Conservation (phyloP, 2,329 filamentous ascomycete species). For the Calycina marina region DNA sequence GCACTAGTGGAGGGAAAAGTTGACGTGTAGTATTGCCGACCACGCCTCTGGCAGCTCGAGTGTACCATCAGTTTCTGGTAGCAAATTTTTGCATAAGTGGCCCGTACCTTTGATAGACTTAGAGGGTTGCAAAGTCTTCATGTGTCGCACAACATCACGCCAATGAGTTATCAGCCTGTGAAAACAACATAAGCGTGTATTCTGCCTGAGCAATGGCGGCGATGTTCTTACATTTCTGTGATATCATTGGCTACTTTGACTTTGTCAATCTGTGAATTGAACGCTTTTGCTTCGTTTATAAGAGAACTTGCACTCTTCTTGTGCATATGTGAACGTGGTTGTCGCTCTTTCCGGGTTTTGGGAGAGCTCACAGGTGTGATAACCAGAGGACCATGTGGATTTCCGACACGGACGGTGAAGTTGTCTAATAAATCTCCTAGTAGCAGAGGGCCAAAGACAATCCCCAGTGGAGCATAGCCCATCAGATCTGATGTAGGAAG, state of each 20-base stretch:
- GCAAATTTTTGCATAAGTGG: too few relatives aligned
- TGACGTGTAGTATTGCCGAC: too few relatives aligned
- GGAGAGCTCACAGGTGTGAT: constrained; percentile 23
- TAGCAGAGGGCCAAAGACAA: constrained; percentile 50
- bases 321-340: constrained; percentile 17
- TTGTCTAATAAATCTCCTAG: constrained; percentile 40
- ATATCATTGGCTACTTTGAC: constrained; percentile 42
- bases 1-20: too few relatives aligned
- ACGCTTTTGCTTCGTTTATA: too few relatives aligned
- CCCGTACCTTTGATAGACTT: too few relatives aligned
- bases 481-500: constrained; percentile 43
- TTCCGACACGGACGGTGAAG: constrained; percentile 26
- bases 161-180: constrained; percentile 41
- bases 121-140: constrained; percentile 26
- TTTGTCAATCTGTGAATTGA: constrained; percentile 32
- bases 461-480: constrained; percentile 47
- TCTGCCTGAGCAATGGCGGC: not conserved
- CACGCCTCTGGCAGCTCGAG: too few relatives aligned
- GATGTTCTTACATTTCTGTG: constrained; percentile 37
- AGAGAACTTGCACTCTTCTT: too few relatives aligned
- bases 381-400: constrained; percentile 15
- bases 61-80: too few relatives aligned
- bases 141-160: constrained; percentile 46
- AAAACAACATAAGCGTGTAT: not conserved
- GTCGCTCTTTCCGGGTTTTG: constrained; percentile 28